phyloP scores from a whole-genome alignment of 768 basidiomycete genomes.

The Pisolithus sp. region DNA sequence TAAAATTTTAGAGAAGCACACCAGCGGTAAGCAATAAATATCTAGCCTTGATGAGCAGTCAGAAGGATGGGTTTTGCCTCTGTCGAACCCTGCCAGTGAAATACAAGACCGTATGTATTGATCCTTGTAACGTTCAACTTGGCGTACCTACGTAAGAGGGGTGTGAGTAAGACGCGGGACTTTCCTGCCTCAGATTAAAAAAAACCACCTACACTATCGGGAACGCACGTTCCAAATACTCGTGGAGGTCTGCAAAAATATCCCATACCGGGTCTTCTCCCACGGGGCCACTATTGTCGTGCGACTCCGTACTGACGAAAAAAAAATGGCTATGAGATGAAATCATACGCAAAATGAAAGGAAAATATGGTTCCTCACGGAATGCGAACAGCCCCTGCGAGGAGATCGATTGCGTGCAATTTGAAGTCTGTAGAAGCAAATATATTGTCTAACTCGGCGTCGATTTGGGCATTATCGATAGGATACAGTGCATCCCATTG shows the following conservation, averaged over 20 bases:
- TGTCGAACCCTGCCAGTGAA: conserved; percentile 47
- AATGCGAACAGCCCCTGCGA: conserved; percentile 30
- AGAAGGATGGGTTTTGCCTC: conserved; percentile 48
- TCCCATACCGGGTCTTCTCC: conserved; percentile 35
- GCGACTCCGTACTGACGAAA: conserved; percentile 36
- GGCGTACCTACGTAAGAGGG: conserved; percentile 32
- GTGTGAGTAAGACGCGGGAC: background rate
- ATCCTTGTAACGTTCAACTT: conserved; percentile 46
- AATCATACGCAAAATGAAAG: background rate
- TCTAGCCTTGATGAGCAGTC: conserved; percentile 41
- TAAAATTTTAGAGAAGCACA: background rate
- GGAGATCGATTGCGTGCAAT: conserved; percentile 20
- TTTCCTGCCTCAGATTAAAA: background rate
- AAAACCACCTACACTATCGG: conserved; percentile 53
- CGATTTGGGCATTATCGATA: conserved; percentile 19
- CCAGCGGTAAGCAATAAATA: too few relatives aligned
- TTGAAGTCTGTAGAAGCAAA: conserved; percentile 30
- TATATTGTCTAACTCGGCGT: conserved; percentile 20
- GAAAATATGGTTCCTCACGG: conserved; percentile 22
- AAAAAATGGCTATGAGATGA: background rate
- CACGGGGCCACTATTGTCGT: conserved; percentile 38
- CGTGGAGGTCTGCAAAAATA: conserved; percentile 8
- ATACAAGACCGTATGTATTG: conserved; percentile 54
- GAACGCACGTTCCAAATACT: conserved; percentile 35
- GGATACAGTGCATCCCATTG: conserved; percentile 27